Conservation (phyloP, 768 basidiomycete species). For the Mycena rebaudengoi region DNA sequence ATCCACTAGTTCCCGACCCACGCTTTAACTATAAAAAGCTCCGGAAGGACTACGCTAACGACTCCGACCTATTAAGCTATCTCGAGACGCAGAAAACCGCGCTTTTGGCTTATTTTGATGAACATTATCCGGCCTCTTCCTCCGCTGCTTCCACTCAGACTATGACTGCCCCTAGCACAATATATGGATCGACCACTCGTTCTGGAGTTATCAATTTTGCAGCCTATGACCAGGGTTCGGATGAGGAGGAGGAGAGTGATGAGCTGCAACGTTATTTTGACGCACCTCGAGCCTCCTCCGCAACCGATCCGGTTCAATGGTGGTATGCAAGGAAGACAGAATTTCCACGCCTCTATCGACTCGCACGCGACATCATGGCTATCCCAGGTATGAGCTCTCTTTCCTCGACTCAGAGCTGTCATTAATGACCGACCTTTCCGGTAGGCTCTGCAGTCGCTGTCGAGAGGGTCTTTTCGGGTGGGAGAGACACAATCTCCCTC, state of each 20-base stretch:
- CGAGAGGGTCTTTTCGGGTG: conserved; percentile 8
- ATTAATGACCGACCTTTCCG: not conserved
- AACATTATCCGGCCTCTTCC: too few relatives aligned
- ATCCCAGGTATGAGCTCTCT: conserved; percentile 7
- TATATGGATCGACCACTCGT: not conserved
- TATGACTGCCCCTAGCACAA: not conserved
- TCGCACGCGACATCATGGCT: conserved; percentile 16
- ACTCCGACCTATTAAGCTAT: too few relatives aligned
- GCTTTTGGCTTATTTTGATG: too few relatives aligned
- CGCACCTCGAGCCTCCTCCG: not conserved
- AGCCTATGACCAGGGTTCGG: not conserved
- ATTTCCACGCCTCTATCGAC: conserved; percentile 5
- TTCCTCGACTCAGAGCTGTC: not conserved
- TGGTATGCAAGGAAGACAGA: not conserved
- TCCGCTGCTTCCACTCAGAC: too few relatives aligned
- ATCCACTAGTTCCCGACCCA: too few relatives aligned
- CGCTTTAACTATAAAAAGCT: too few relatives aligned
- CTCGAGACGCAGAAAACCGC: too few relatives aligned
- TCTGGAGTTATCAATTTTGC: not conserved
- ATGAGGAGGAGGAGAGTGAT: not conserved
- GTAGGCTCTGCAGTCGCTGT: conserved; percentile 18
- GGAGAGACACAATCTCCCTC: conserved; percentile 6
- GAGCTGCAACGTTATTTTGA: conserved; percentile 1
- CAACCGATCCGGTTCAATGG: not conserved
- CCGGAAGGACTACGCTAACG: too few relatives aligned